Evolutionary conservation across 345 rosid genomes (phyloP), one percentile per base, ranked within the genome.

Genomic region (Combretum micranthum): DNA sequence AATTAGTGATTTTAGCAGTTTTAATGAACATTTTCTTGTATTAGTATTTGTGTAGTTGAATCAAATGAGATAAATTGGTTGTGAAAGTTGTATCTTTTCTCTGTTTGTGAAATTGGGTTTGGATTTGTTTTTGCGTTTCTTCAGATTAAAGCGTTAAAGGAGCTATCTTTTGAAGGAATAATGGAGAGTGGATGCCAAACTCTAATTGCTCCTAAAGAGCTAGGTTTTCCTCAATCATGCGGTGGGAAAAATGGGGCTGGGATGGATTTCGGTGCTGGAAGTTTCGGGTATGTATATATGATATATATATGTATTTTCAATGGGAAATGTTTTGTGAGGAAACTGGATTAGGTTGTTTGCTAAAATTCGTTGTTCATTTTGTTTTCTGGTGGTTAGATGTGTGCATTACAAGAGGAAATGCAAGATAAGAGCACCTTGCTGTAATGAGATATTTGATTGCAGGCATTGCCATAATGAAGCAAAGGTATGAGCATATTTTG

Each of bases 391-490:
- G 42, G 50, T 13, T 9, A 92, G 98, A 64, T 92, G 96, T 72
- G 68, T 80, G 20, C 98, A 92, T 69, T 92, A 92, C 54, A 73
- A 72, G 67, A 83, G 98, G 69, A 83, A 77, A 57, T 92, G 98
- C 59, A 88, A 81, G 78, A 84, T 88, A 42, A 71, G 79, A 72
- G 86, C 97, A 44, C 95, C 97, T 12, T 88, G 97, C 52, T 92
- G 98, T 47, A 69, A 83, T 68, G 89, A 88, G 64, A 60, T 88
- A 15, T 88, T 83, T 69, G 66, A 81, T 72, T 92, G 98, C 71
- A 83, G 98, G 64, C 91, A 88, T 77, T 92, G 98, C 65, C 96
- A 92, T 59, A 92, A 86, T 32, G 95, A 88, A 73, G 74, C 77
- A 45, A 92, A 81, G 90, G 98, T 88, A 65, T 4, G 12, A 42